phyloP scores from a whole-genome alignment of 441 rosid species.

The Mallotus repandus region DNA sequence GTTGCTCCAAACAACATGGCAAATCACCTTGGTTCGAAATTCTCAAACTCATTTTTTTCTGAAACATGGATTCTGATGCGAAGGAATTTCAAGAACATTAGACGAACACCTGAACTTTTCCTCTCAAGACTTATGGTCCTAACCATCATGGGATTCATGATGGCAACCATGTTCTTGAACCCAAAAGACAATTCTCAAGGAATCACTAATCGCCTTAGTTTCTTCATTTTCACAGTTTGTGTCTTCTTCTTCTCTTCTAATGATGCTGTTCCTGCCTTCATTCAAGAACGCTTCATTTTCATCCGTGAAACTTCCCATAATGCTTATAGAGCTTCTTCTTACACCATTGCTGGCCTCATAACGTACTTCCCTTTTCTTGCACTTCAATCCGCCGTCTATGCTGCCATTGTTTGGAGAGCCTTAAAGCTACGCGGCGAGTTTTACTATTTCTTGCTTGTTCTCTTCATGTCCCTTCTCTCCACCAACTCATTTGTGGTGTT shows the following conservation, averaged over 20 bases:
- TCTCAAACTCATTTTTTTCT: conserved; percentile 45
- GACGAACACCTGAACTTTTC: conserved; percentile 66
- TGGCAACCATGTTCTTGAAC: conserved; percentile 65
- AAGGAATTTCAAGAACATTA: conserved; percentile 58
- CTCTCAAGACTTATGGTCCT: conserved; percentile 61
- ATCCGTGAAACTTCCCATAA: conserved; percentile 62
- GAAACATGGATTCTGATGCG: conserved; percentile 65
- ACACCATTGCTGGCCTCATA: conserved; percentile 56
- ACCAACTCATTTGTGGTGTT: conserved; percentile 72
- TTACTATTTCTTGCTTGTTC: conserved; percentile 54
- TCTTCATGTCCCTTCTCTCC: conserved; percentile 57
- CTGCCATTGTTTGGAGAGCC: conserved; percentile 57
- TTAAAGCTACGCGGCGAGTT: conserved; percentile 48
- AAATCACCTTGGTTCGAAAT: conserved; percentile 38
- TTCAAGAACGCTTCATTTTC: conserved; percentile 69
- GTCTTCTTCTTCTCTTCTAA: conserved; percentile 70
- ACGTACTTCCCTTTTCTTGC: conserved; percentile 64
- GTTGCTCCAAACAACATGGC: conserved; percentile 1
- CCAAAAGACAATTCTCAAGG: conserved; percentile 44
- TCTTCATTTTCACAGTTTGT: conserved; percentile 62
- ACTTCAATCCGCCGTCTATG: conserved; percentile 53
- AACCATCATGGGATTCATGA: conserved; percentile 63
- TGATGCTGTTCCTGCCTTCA: conserved; percentile 68
- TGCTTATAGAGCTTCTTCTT: conserved; percentile 60
- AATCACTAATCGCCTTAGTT: conserved; percentile 56